Base-by-base conservation (phyloP, 2,329 filamentous ascomycete genomes). In the Exophiala xenobiotica region DNA sequence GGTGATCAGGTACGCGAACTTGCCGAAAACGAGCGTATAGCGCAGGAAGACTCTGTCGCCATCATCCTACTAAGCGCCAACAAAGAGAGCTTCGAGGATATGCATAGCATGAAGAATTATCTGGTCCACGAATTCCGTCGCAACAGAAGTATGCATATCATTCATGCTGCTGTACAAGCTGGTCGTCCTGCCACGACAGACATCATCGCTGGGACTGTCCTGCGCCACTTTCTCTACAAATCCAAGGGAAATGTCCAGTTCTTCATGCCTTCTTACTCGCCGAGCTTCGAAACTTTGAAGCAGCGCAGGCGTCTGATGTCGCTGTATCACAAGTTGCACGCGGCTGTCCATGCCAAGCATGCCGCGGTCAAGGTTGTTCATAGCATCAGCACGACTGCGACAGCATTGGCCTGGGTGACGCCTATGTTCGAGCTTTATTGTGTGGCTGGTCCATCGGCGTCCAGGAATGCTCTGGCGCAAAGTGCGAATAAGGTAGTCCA, bases 221-320 rank as follows among this genome's bases (percentile, higher is more conserved):
- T 97, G 46, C 85, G 87, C 61, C 93, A 99, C 74, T 99, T 97
- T 65, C 73, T 99, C 14, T 99, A 96, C 78, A 99, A 97, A 70
- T 96, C 89, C 12, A 82, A 89, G 53, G 85, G 86, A 16, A 96
- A 99, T 63, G 93, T 99, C 22, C 95, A 99, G 68, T 99, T 96
- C 69, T 87, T 83, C 61, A 96, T 95, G 89, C 87, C 91, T 1
- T 84, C 88, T 0, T 86, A 90, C 54, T 77, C 82, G 7, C 86
- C 88, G 0, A 75, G 84, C 50, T 93, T 93, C 64, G 54, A 56
- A 37, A 54, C 43, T 31, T 24, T 58, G 19, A 49, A 56, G 33
- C 52, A 49, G 29, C 37, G 45, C 8, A 43, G 53, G 24, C 82
- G 80, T 51, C 76, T 96, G 23, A 85, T 97, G 77, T 87, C 85